These are phyloP conservation scores for Flaveria brownii DNA, from an alignment of 129 eudicot genomes.

Conservation along the genomic window DNA sequence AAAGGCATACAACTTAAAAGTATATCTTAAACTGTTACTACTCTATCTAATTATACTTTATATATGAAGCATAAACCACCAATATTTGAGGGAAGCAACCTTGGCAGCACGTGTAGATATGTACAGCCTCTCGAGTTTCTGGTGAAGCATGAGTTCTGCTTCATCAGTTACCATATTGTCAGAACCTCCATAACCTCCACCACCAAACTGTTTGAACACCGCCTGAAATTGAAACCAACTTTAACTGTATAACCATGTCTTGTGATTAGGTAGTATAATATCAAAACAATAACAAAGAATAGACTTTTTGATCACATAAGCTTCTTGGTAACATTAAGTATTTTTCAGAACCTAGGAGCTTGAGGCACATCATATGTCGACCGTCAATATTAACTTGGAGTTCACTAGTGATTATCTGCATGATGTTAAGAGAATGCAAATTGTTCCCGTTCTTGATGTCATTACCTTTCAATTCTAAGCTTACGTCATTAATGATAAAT, in stretches of 20 bases:
- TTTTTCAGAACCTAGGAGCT: background rate
- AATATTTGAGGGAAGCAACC: conserved; percentile 47
- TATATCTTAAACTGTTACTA: conserved; percentile 8
- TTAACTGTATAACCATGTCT: conserved; percentile 4
- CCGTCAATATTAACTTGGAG: background rate
- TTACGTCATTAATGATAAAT: background rate
- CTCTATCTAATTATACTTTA: background rate
- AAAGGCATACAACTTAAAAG: conserved; percentile 6
- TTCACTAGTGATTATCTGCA: background rate
- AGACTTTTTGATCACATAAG: background rate
- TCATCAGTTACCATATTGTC: conserved; percentile 68
- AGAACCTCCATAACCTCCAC: conserved; percentile 76
- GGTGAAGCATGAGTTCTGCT: conserved; percentile 73
- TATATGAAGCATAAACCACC: background rate
- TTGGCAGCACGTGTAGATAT: conserved; percentile 96
- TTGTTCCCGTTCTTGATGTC: background rate
- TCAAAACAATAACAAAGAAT: conserved; percentile 21
- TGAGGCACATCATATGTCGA: background rate
- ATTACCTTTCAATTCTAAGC: background rate
- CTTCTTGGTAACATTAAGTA: background rate
- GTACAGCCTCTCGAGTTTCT: conserved; percentile 83
- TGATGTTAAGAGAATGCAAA: conserved; percentile 2
- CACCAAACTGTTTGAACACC: conserved; percentile 81
- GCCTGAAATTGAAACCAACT: conserved; percentile 49
- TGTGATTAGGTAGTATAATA: conserved; percentile 9